Evolutionary conservation across 1,284 basidiomycete genomes (phyloP), one percentile per base, ranked within the genome.

Genomic region (Marasmius sp.): DNA sequence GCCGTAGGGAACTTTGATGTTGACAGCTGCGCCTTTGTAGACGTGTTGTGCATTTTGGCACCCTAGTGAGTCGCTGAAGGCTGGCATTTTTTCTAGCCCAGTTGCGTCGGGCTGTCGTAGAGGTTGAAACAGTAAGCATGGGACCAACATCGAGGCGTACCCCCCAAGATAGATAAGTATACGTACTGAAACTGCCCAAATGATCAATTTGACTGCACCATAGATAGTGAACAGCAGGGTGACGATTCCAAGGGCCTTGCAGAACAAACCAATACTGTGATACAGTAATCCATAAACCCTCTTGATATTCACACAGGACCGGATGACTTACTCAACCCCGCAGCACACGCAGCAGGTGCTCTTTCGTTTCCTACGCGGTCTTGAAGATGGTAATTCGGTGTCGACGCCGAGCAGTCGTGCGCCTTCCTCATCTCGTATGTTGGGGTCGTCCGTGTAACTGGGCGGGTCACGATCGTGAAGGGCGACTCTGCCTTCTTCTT

Each of bases 171-270:
- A 45, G 57, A 59, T 4, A 7, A 52, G 3, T 27, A 18, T 53
- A 71, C 79, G 59, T 64, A 85, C 84, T 53, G 76, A 79, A 10
- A 78, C 67, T 20, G 79, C 78, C 84, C 84, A 86, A 39, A 74
- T 67, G 47, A 79, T 68, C 14, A 85, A 71, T 63, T 76, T 82
- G 68, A 81, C 71, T 2, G 72, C 71, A 61, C 79, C 77, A 75
- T 80, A 85, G 12, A 79, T 61, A 5, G 77, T 62, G 55, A 80
- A 73, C 8, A 82, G 65, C 16, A 72, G 69, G 34, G 77, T 62
- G 10, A 85, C 81, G 50, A 85, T 80, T 18, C 79, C 84, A 59
- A 85, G 74, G 0, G 81, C 81, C 67, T 84, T 86, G 78, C 81
- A 86, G 70, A 85, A 80, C 10, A 85, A 69, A 27, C 74, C 75